Base-by-base conservation (phyloP, 1,284 basidiomycete genomes). In the Moesziomyces aphidis region DNA sequence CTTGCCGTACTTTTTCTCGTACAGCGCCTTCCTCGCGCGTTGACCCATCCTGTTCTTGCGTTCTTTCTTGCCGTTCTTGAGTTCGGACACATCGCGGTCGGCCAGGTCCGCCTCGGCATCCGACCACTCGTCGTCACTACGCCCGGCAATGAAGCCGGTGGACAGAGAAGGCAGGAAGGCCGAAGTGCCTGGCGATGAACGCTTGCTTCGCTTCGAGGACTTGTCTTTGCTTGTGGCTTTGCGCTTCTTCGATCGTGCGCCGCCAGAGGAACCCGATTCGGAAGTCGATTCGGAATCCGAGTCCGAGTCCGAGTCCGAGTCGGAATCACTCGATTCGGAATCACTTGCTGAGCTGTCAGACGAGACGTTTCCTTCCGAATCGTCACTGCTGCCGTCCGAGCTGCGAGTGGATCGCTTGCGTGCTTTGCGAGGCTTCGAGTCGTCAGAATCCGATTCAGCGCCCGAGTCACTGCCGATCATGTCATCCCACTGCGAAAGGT, bases 1-100 rank as follows among this genome's bases (percentile, higher is more conserved):
- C 71, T 88, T 89, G 57, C 95, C 95, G 81, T 90, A 97, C 85
- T 95, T 97, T 86, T 95, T 95, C 87, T 97, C 95, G 94, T 95
- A 97, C 73, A 98, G 95, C 93, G 92, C 93, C 87, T 92, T 89
- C 61, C 95, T 88, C 11, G 95, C 95, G 55, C 94, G 87, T 85
- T 98, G 95, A 19, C 95, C 95, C 55, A 94, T 88, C 53, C 95
- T 87, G 78, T 98, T 98, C 87, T 94, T 97, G 85, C 90, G 90
- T 39, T 76, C 68, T 49, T 69, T 73, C 51, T 68, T 74, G 43
- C 61, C 68, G 21, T 52, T 72, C 54, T 56, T 66, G 64, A 57
- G 62, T 39, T 74, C 72, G 21, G 87, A 85, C 48, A 91, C 90
- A 19, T 81, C 83, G 46, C 77, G 84, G 15, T 85, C 77, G 10